These are phyloP conservation scores for Vinca minor DNA, from an alignment of 257 asterid species.

Conservation along the genomic window DNA sequence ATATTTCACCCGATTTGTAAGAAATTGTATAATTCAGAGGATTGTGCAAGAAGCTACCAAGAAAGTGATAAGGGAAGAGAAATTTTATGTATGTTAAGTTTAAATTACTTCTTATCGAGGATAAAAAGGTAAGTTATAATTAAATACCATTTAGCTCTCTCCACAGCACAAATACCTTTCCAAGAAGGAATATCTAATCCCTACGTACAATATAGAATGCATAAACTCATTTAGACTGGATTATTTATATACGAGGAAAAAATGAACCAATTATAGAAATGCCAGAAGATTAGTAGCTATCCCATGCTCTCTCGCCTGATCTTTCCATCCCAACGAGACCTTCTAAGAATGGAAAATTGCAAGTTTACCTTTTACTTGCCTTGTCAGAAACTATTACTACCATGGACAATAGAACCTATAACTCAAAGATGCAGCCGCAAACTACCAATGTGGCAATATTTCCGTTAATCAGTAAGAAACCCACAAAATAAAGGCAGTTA, in stretches of 20 bases:
- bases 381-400: neutral
- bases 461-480: neutral
- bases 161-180: neutral
- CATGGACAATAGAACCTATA: neutral
- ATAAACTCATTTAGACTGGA: neutral
- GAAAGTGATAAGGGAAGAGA: neutral
- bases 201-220: neutral
- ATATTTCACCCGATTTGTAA: neutral
- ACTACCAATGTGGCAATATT: neutral
- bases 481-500: neutral
- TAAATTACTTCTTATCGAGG: neutral
- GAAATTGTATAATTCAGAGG: neutral
- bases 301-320: neutral
- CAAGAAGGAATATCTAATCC: neutral
- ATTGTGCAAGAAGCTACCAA: neutral
- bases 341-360: neutral
- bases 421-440: neutral
- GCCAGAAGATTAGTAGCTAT: neutral
- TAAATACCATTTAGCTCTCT: neutral
- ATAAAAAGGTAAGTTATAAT: neutral
- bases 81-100: neutral
- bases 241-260: neutral
- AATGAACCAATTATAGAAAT: no score
- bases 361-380: neutral
- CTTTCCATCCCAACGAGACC: neutral